Evolutionary conservation across 2,329 filamentous ascomycete species (phyloP).

Genomic region (Fusarium duplospermum): DNA sequence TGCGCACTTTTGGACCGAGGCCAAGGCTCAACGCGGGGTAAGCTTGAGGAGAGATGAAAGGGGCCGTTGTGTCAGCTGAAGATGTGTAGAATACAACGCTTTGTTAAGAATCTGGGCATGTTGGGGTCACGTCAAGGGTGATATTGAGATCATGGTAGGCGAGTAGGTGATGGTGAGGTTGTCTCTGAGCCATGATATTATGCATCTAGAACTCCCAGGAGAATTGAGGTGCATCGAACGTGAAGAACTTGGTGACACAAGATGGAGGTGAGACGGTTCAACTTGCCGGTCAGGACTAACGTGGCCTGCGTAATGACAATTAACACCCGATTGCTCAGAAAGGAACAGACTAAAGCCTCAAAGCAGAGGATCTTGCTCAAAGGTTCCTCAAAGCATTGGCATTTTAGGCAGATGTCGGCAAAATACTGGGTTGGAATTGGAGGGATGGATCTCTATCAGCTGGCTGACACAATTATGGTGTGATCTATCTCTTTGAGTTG

Average conservation of each 20-base stretch:
- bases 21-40: slow-evolving; percentile 28
- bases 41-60: background rate
- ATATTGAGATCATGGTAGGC: background rate
- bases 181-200: background rate
- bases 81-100: background rate
- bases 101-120: background rate
- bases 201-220: background rate
- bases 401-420: background rate
- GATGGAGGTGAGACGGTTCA: background rate
- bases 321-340: background rate
- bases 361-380: background rate
- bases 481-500: background rate
- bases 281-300: background rate
- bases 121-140: background rate
- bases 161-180: background rate
- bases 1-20: slow-evolving; percentile 45
- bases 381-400: background rate
- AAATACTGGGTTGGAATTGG: background rate
- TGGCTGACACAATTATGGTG: background rate
- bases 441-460: background rate
- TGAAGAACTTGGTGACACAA: background rate
- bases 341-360: background rate
- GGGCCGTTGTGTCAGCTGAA: background rate
- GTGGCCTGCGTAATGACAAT: background rate
- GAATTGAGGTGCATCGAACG: background rate